Evolutionary conservation across 148 eudicot species (phyloP), one percentile per base, ranked within the genome.

Genomic region (Spergularia marina): DNA sequence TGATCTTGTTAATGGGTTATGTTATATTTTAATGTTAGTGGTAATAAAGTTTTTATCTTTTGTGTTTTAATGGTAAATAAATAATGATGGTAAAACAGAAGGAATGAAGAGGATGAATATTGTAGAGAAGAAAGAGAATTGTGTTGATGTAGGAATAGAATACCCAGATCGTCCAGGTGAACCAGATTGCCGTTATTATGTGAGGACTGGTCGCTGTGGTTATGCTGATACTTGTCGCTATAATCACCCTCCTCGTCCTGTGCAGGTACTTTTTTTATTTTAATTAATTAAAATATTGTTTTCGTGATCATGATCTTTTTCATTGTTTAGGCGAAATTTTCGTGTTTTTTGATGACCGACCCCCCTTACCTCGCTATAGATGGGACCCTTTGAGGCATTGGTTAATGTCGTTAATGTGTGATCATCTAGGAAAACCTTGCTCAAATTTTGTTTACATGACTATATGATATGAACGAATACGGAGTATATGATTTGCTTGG

Each of bases 161-260:
- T 91, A 85, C 64, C 94, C 94, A 13, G 84, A 80, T 75, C 87
- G 94, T 49, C 91, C 89, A 1, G 88, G 88, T 7, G 90, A 88
- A 64, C 91, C 94, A 1, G 90, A 91, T 76, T 91, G 97, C 72
- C 66, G 77, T 20, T 84, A 79, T 75, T 91, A 76, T 76, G 23
- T 86, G 65, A 87, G 86, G 78, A 86, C 84, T 73, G 94, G 94
- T 17, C 34, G 64, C 25, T 91, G 97, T 87, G 86, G 86, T 15
- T 91, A 84, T 84, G 97, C 90, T 56, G 66, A 65, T 74, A 83
- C 76, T 72, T 91, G 97, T 64, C 86, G 83, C 49, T 91, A 84
- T 73, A 91, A 91, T 82, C 97, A 91, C 68, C 97, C 97, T 54
- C 47, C 79, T 71, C 71, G 78, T 79, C 53, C 65, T 73, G 75